phyloP scores from a whole-genome alignment of 2,329 filamentous ascomycete species.

The Aureobasidium sp. region DNA sequence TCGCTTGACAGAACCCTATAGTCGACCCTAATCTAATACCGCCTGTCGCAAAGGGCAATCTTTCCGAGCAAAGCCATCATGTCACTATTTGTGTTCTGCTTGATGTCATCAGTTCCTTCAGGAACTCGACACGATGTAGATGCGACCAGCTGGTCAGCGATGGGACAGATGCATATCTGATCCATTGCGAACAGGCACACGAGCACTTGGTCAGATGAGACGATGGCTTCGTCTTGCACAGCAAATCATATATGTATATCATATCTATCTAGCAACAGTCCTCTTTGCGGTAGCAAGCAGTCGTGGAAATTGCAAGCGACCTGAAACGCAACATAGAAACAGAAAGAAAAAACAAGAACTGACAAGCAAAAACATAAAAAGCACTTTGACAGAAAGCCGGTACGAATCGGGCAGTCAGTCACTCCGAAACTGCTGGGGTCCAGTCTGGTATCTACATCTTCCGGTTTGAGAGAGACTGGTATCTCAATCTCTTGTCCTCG shows the following conservation, averaged over 20 bases:
- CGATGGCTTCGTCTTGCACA: background rate
- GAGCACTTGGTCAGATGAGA: background rate
- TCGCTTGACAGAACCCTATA: slow-evolving; percentile 9
- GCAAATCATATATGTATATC: background rate
- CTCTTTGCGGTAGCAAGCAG: background rate
- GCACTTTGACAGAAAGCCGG: background rate
- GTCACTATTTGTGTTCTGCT: background rate
- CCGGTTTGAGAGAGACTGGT: background rate
- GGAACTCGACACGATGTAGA: background rate
- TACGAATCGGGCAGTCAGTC: background rate
- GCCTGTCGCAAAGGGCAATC: background rate
- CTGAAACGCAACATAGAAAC: background rate
- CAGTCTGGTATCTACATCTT: background rate
- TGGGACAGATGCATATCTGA: background rate
- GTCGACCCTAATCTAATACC: background rate
- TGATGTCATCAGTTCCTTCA: background rate
- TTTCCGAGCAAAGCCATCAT: background rate
- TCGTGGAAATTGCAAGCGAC: background rate
- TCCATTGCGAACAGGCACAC: background rate
- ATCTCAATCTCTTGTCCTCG: background rate
- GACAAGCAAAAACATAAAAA: background rate
- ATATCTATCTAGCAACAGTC: background rate
- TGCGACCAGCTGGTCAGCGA: background rate
- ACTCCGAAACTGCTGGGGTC: background rate
- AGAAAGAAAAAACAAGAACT: background rate